Percentiles rank a stretch among this genome's conserved stretches.
Conservation (phyloP, 2,329 filamentous ascomycete species). For the Aspergillus sojae region DNA sequence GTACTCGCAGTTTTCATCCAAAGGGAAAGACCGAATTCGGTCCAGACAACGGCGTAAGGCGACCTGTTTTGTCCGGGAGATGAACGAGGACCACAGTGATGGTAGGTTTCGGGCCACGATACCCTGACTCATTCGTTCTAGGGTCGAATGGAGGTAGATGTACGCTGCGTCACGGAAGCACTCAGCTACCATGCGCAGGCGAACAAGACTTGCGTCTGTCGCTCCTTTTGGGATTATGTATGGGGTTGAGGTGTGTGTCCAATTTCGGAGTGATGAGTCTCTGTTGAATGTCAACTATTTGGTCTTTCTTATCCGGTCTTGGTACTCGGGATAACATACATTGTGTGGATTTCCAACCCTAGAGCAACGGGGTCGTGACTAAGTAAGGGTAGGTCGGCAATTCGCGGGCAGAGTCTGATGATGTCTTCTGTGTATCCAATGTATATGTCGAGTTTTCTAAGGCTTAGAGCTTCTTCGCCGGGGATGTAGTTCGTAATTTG, state of each 20-base stretch:
- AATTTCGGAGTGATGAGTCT: constrained; percentile 35
- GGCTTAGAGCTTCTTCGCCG: constrained; percentile 25
- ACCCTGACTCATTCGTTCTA: constrained; percentile 30
- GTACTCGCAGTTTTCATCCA: constrained; percentile 39
- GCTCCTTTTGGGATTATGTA: constrained; percentile 37
- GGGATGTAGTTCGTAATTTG: constrained; percentile 22
- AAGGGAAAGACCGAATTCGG: constrained; percentile 28
- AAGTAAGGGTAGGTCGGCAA: constrained; percentile 33
- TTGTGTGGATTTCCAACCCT: constrained; percentile 29
- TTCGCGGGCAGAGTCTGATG: constrained; percentile 36
- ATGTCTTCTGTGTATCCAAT: constrained; percentile 42
- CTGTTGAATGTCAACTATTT: constrained; percentile 21
- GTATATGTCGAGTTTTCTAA: constrained; percentile 39
- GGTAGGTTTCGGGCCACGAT: not conserved
- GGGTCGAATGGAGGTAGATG: constrained; percentile 40
- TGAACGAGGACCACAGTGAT: constrained; percentile 17
- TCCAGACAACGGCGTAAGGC: constrained; percentile 32
- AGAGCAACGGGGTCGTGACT: constrained; percentile 26
- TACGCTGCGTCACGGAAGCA: constrained; percentile 42
- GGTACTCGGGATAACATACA: constrained; percentile 25
- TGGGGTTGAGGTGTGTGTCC: constrained; percentile 30
- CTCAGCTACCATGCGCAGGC: constrained; percentile 39
- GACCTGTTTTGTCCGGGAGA: constrained; percentile 30
- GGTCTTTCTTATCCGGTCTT: not conserved
- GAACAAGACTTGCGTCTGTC: constrained; percentile 28